These are phyloP conservation scores for Pascua sp. DNA, from an alignment of 1,284 basidiomycete genomes.

Conservation along the genomic window DNA sequence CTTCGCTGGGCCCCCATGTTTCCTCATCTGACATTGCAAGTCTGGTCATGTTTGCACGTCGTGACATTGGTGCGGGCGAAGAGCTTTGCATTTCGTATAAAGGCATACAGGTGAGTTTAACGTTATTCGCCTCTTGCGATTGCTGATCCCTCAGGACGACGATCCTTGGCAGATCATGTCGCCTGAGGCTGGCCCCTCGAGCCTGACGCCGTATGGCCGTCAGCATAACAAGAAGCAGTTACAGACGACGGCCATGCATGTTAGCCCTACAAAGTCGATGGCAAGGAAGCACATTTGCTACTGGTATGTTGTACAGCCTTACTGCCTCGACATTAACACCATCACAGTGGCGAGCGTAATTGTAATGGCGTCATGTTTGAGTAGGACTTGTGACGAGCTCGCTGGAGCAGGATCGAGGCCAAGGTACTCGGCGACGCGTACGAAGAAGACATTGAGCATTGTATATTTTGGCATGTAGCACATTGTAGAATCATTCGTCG, in stretches of 20 bases:
- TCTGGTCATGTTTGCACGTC: conserved; percentile 65
- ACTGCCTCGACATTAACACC: neutral
- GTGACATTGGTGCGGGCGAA: conserved; percentile 63
- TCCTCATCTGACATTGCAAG: conserved; percentile 13
- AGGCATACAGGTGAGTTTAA: conserved; percentile 51
- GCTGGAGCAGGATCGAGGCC: neutral
- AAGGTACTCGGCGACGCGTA: too few species aligned
- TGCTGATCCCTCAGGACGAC: conserved; percentile 6
- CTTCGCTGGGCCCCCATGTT: neutral
- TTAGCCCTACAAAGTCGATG: conserved; percentile 5
- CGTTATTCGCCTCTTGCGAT: neutral
- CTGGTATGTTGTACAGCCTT: neutral
- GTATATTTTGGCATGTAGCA: too few species aligned
- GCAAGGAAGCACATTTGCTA: conserved; percentile 4
- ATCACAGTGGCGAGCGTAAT: neutral
- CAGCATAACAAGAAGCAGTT: conserved; percentile 12
- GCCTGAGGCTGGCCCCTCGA: neutral
- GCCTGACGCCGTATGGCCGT: neutral
- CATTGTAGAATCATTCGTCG: too few species aligned
- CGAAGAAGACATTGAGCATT: too few species aligned
- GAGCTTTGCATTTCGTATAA: conserved; percentile 79
- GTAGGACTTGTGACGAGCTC: neutral
- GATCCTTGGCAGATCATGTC: neutral
- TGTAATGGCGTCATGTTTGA: neutral
- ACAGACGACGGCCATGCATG: conserved; percentile 18